Conservation (phyloP, 2,329 filamentous ascomycete genomes). For the Fusarium virguliforme region DNA sequence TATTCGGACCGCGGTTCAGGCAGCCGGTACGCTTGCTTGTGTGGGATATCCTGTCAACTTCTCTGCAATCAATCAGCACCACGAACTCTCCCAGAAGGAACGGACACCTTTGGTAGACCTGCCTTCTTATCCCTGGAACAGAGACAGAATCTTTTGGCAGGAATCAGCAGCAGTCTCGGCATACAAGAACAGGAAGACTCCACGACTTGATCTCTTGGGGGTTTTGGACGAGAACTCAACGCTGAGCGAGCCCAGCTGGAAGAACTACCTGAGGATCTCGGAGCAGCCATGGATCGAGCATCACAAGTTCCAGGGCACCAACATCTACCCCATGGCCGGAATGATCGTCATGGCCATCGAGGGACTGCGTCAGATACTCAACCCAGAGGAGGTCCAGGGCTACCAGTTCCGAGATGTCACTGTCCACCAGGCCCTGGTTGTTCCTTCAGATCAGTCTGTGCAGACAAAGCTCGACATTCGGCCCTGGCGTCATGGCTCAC, state of each 20-base stretch:
- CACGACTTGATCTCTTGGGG: not conserved
- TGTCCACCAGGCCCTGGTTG: not conserved
- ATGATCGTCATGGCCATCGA: constrained; percentile 23
- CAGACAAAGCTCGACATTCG: not conserved
- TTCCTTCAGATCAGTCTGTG: not conserved
- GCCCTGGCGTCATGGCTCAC: not conserved
- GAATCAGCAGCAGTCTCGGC: not conserved
- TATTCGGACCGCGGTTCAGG: not conserved
- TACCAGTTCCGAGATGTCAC: constrained; percentile 8
- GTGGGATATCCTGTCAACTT: not conserved
- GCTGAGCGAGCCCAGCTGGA: constrained; percentile 2
- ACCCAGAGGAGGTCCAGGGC: not conserved
- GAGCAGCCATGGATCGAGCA: constrained; percentile 21
- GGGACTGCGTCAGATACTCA: constrained; percentile 5
- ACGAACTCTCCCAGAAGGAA: not conserved
- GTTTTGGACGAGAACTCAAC: constrained; percentile 17
- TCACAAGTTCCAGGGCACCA: constrained; percentile 15
- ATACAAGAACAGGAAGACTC: not conserved
- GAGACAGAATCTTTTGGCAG: not conserved
- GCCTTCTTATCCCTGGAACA: not conserved
- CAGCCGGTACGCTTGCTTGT: not conserved
- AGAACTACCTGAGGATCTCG: constrained; percentile 5
- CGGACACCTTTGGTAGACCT: not conserved
- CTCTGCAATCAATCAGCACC: not conserved
- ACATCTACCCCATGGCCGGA: constrained; percentile 19